These are phyloP conservation scores for Crithidia bombi DNA, from an alignment of 208 protist species.

Conservation along the genomic window DNA sequence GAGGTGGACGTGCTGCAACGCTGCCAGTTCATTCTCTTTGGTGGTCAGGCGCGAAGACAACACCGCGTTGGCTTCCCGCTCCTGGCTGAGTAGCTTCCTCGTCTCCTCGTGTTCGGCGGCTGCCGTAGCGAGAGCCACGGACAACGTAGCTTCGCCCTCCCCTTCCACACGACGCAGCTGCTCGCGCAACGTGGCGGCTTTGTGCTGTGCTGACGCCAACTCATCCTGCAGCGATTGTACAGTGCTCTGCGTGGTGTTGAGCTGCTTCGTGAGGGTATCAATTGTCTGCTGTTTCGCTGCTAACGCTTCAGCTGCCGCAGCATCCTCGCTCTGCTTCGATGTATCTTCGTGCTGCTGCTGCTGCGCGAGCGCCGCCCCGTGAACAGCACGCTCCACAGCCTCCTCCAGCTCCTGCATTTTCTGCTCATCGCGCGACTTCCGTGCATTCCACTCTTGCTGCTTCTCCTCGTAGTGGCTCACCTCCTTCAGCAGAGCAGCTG, in stretches of 20 bases:
- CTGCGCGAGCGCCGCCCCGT: background rate
- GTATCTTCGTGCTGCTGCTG: background rate
- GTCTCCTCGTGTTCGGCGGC: conserved; percentile 5
- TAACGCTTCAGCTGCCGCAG: background rate
- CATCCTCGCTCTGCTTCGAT: background rate
- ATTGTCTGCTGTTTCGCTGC: background rate
- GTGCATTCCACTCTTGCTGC: background rate
- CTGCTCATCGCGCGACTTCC: background rate
- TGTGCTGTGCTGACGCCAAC: background rate
- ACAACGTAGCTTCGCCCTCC: background rate
- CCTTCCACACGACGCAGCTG: background rate
- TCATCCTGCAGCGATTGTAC: background rate
- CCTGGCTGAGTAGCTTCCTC: background rate
- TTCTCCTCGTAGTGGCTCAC: background rate
- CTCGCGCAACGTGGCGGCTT: background rate
- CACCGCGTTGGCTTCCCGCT: background rate
- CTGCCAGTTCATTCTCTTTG: background rate
- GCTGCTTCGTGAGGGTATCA: conserved; percentile 2
- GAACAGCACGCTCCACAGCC: background rate
- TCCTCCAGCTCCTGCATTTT: background rate
- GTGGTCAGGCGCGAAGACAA: conserved; percentile 1
- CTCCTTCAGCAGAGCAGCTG: background rate
- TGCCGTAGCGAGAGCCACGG: background rate
- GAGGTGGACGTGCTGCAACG: conserved; percentile 1
- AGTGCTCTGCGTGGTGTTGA: background rate